Percentiles rank a stretch among this genome's conserved stretches.
Evolutionary conservation across 1,139 yeast species (phyloP).

Genomic region (Hyphopichia khmerensis): DNA sequence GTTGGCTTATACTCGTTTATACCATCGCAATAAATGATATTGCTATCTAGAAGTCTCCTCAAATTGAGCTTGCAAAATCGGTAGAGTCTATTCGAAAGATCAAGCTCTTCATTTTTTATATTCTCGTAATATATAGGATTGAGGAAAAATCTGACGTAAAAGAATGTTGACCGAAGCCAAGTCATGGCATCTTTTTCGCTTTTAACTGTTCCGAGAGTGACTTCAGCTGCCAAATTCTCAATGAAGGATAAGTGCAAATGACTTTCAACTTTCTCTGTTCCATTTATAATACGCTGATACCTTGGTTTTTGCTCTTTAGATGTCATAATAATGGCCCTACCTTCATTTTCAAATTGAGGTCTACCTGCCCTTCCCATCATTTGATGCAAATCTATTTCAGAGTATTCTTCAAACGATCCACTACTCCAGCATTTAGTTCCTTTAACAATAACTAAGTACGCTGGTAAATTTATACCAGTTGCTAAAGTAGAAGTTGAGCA

Average conservation of each 20-base stretch:
- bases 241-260: conserved; percentile 40
- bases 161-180: conserved; percentile 54
- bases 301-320: conserved; percentile 27
- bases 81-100: not conserved
- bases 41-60: conserved; percentile 20
- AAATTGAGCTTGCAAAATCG: conserved; percentile 29
- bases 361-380: conserved; percentile 65
- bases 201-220: conserved; percentile 40
- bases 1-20: conserved; percentile 14
- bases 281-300: conserved; percentile 43
- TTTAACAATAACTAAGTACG: conserved; percentile 56
- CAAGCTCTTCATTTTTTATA: not conserved
- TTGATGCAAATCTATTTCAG: conserved; percentile 56
- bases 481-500: conserved; percentile 63
- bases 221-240: conserved; percentile 52
- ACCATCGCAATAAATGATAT: conserved; percentile 18
- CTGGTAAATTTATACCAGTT: conserved; percentile 62
- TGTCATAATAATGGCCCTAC: conserved; percentile 54
- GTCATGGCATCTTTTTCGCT: conserved; percentile 37
- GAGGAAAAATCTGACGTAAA: conserved; percentile 42
- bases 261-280: conserved; percentile 50
- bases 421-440: conserved; percentile 56
- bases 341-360: conserved; percentile 55
- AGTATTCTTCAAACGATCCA: conserved; percentile 48
- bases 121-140: conserved; percentile 38